Evolutionary conservation across 805 yeast species (phyloP), one percentile per base, ranked within the genome.

Genomic region (Huiozyma sinensis): DNA sequence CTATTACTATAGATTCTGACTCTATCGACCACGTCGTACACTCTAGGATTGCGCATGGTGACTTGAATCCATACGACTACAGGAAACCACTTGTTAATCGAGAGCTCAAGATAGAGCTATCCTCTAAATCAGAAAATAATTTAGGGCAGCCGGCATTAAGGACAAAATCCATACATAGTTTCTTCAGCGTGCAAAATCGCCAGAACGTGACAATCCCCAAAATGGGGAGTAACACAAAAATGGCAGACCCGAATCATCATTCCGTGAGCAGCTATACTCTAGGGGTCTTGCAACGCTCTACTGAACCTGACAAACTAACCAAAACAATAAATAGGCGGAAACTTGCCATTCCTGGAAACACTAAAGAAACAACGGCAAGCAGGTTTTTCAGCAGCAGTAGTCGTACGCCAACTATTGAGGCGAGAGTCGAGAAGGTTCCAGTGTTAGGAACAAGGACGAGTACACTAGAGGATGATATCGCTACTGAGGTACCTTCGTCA

Each of bases 31-130:
- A 68, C 31, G 71, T 69, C 1, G 50, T 75, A 7, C 89, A 84
- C 52, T 49, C 49, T 0, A 61, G 64, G 36, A 70, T 88, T 17
- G 84, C 95, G 7, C 50, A 49, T 12, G 97, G 94, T 1, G 71
- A 69, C 6, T 51, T 83, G 7, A 76, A 81, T 58, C 96, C 97
- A 1, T 68, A 73, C 37, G 50, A 57, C 45, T 53, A 40, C 36
- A 46, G 46, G 11, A 55, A 43, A 68, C 77, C 48, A 3, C 46
- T 61, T 32, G 49, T 54, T 3, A 61, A 57, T 48, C 51, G 66
- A 47, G 66, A 61, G 39, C 56, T 49, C n/a, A 52, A 47, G 38
- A 40, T 61, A 13, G 58, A 56, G 36, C 35, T 57, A 11, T 37
- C 47, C 6, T 56, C 66, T 2, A 58, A 56, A 48, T 58, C 65